Base-by-base conservation (phyloP, 2,329 filamentous ascomycete species). In the Fusarium pininemorale region DNA sequence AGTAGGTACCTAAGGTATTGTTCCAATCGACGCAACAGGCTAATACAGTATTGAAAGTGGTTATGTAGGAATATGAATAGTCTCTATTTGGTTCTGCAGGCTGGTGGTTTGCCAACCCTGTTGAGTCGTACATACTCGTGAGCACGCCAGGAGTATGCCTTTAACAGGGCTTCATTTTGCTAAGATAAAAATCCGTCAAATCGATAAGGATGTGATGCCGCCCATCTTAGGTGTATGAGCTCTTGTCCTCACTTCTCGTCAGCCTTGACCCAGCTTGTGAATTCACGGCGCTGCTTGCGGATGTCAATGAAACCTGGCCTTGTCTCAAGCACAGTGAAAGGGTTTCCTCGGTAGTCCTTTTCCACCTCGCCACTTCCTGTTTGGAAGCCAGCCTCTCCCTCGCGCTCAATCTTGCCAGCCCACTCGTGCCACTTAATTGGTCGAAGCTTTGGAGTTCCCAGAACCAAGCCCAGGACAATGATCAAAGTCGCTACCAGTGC, bases 281-380 rank as follows among this genome's bases (percentile, higher is more conserved):
- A 98, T 68, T 95, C 93, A 80, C 88, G 91, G 79, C 93, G 89
- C 84, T 95, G 88, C 81, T 91, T 93, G 82, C 94, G 91, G 72
- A 98, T 94, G 84, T 99, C 94, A 84, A 94, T 89, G 79, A 98
- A 99, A 3, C 94, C 92, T 53, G 91, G 90, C 75, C 96, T 87
- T 68, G 93, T 92, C 83, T 98, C 96, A 69, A 98, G 82, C 51
- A 90, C 87, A 56, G 86, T 87, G 82, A 95, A 98, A 11, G 95
- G 94, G 80, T 97, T 98, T 22, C 93, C 92, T 18, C 89, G 84
- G 72, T 88, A 92, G 70, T 91, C 90, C 81, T 90, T 91, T 79
- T 94, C 91, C 41, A 92, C 90, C 78, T 93, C 88, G 35, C 92
- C 91, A 67, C 86, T 84, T 76, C 84, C 85, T 75, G 87, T 83